Evolutionary conservation across 768 basidiomycete genomes (phyloP), one percentile per base, ranked within the genome.

Genomic region (Macrocybe gigantea): DNA sequence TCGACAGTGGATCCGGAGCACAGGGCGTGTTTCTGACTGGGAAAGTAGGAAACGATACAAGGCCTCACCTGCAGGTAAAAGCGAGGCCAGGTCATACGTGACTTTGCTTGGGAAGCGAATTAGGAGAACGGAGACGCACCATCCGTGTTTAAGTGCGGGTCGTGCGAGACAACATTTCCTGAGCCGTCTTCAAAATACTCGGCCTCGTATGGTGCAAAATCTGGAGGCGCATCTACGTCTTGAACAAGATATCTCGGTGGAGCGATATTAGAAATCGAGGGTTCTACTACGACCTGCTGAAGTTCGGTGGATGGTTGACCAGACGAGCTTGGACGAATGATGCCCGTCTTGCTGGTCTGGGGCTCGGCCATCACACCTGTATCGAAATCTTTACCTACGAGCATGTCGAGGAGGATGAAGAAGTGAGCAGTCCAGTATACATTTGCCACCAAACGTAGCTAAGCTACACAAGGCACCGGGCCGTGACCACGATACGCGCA

Each of bases 131-230:
- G 10, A 38, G 22, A 34, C 49, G 7, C 41, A 65, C 83, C 83
- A 54, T 87, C 84, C 42, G 74, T 63, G 49, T 87, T 87, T 40
- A 87, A 61, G 57, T 85, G 83, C 5, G 60, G 66, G 54, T 89
- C 88, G 60, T 88, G 86, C 10, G 85, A 85, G 45, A 88, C 64
- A 50, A 85, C 68, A 40, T 80, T 62, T 2, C 79, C 80, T 37
- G 65, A 48, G 33, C 61, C 61, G 1, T 67, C 67, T 15, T 73
- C 63, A 52, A 78, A 81, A 63, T 69, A 80, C 49, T 83, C 74
- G 13, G 86, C 83, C 10, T 79, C 64, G 57, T 88, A 88, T 0
- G 73, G 75, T 1, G 79, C 59, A 53, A 87, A 88, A 2, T 63
- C 64, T 3, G 85, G 85, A 1, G 85, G 86, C 12, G 74, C 37